Evolutionary conservation across 116 monocot genomes (phyloP).

Genomic region (Dioscorea cayenensis): DNA sequence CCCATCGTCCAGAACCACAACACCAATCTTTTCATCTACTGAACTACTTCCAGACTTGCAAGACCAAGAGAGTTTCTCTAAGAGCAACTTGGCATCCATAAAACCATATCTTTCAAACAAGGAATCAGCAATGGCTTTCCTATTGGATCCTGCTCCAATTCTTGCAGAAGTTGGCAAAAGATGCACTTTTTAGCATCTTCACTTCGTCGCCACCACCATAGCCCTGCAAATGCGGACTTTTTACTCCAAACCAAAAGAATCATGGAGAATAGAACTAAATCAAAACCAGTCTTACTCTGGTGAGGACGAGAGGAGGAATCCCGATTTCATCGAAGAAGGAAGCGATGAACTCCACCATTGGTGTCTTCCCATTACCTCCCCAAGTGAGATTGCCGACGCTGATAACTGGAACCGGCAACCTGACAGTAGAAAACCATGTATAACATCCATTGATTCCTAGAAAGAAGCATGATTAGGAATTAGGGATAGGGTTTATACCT

Average conservation of each 20-base stretch:
- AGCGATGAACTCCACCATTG: constrained; percentile 71
- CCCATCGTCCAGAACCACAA: constrained; percentile 78
- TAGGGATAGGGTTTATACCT: constrained; percentile 13
- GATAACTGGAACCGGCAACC: constrained; percentile 76
- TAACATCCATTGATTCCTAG: neutral
- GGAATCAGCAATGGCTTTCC: constrained; percentile 39
- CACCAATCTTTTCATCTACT: constrained; percentile 31
- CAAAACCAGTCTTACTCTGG: constrained; percentile 32
- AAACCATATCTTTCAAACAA: constrained; percentile 49
- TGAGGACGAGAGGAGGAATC: constrained; percentile 62
- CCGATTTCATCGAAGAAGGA: constrained; percentile 29
- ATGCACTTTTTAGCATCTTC: constrained; percentile 71
- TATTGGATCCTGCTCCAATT: constrained; percentile 74
- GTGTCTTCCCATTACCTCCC: constrained; percentile 99
- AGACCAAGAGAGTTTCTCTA: constrained; percentile 10
- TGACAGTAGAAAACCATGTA: constrained; percentile 5
- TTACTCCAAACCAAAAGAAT: neutral
- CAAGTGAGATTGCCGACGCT: constrained; percentile 87
- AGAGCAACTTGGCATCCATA: constrained; percentile 12
- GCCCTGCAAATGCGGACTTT: constrained; percentile 41
- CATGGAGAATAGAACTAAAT: neutral
- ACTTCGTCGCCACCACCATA: constrained; percentile 87
- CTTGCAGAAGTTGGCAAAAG: constrained; percentile 40
- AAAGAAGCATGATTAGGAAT: neutral
- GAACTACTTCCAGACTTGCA: constrained; percentile 8